phyloP scores from a whole-genome alignment of 78 protist genomes.

The Isochrysis galbana region DNA sequence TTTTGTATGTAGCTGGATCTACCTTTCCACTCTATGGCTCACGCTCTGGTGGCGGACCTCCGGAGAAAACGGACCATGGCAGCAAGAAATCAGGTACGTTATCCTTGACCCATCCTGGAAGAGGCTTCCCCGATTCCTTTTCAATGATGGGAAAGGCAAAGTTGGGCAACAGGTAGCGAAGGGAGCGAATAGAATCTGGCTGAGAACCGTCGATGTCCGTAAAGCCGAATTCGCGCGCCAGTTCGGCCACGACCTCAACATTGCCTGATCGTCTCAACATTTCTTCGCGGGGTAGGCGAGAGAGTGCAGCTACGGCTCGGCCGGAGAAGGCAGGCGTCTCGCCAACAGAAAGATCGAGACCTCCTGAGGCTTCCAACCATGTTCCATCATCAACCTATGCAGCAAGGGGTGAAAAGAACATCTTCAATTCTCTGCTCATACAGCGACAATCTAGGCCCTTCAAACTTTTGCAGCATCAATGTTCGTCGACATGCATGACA shows the following conservation, averaged over 20 bases:
- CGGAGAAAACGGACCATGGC: not conserved
- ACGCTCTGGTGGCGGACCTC: not conserved
- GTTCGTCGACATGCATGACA: not conserved
- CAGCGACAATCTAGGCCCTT: not conserved
- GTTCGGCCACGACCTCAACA: constrained; percentile 12
- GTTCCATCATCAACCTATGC: no score
- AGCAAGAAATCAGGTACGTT: not conserved
- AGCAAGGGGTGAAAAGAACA: no score
- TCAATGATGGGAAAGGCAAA: not conserved
- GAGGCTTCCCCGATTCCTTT: no score
- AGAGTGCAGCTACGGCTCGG: not conserved
- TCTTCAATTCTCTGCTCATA: no score
- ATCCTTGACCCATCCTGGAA: not conserved
- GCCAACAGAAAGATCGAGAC: not conserved
- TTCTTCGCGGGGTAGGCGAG: not conserved
- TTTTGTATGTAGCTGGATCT: no score
- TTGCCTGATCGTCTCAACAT: not conserved
- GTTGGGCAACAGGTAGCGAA: not conserved
- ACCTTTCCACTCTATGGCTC: no score
- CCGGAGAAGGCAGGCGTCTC: constrained; percentile 20
- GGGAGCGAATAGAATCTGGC: not conserved
- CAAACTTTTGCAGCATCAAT: not conserved
- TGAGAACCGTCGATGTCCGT: not conserved
- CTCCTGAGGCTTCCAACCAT: not conserved
- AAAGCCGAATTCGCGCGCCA: not conserved